These are phyloP conservation scores for Gaillardinia entomophila DNA, from an alignment of 805 yeast genomes.

Conservation along the genomic window DNA sequence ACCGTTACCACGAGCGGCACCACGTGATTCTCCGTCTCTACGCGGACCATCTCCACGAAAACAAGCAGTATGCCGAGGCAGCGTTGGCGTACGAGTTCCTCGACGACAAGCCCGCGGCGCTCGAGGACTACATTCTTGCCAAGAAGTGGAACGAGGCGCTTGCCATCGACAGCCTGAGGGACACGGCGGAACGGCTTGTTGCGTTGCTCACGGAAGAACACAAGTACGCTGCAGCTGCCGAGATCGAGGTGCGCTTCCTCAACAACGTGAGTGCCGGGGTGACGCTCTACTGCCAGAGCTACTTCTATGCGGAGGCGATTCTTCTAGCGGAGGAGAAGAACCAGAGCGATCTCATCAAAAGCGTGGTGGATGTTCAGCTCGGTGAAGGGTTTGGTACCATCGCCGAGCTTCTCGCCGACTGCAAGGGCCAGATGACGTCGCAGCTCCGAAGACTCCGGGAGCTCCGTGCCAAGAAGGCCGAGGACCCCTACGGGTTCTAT, in stretches of 20 bases:
- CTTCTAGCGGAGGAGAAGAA: constrained; percentile 49
- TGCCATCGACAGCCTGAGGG: constrained; percentile 39
- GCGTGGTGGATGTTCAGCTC: constrained; percentile 64
- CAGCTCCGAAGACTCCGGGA: constrained; percentile 83
- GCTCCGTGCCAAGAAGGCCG: constrained; percentile 72
- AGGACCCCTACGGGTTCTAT: constrained; percentile 82
- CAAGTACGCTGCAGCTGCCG: constrained; percentile 75
- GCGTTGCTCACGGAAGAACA: constrained; percentile 60
- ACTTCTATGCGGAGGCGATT: constrained; percentile 70
- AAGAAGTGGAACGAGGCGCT: constrained; percentile 86
- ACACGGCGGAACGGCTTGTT: constrained; percentile 57
- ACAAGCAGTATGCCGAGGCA: constrained; percentile 63
- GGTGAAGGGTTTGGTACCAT: constrained; percentile 84
- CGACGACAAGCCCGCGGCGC: constrained; percentile 49
- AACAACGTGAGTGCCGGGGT: constrained; percentile 59
- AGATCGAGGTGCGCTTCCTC: constrained; percentile 59
- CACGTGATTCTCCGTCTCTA: constrained; percentile 49
- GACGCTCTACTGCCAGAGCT: constrained; percentile 65
- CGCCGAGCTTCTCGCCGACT: constrained; percentile 91
- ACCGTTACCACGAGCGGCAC: constrained; percentile 54
- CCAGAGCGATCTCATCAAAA: constrained; percentile 42
- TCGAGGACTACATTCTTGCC: constrained; percentile 63
- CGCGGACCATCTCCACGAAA: constrained; percentile 56
- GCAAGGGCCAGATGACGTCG: constrained; percentile 76
- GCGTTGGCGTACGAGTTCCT: constrained; percentile 74